Conservation (phyloP, 1,284 basidiomycete genomes). For the Mycosarcoma mackinlayi region DNA sequence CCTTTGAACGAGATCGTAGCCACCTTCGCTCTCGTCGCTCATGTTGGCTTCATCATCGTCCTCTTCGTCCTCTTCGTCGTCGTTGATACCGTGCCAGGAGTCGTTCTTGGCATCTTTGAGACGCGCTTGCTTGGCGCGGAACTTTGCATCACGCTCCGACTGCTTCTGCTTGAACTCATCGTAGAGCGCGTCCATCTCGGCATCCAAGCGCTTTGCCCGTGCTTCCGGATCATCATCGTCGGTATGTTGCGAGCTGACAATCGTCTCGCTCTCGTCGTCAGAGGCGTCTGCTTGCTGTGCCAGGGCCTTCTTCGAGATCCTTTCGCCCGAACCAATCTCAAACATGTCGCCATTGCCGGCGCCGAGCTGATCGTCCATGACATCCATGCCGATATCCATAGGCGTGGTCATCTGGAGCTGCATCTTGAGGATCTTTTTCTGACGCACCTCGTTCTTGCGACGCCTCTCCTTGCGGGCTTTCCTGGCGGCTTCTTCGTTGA, state of each 20-base stretch:
- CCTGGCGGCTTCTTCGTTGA: conserved; percentile 83
- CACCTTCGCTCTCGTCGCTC: conserved; percentile 71
- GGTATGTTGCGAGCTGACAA: conserved; percentile 74
- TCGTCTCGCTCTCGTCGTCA: conserved; percentile 70
- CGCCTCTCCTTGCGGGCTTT: conserved; percentile 82
- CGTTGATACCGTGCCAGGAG: conserved; percentile 65
- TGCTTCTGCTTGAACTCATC: conserved; percentile 85
- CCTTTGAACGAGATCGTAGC: conserved; percentile 79
- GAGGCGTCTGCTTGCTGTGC: conserved; percentile 71
- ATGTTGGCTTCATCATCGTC: conserved; percentile 68
- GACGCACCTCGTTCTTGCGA: conserved; percentile 87
- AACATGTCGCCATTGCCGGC: conserved; percentile 60
- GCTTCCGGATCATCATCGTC: conserved; percentile 71
- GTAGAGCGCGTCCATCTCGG: conserved; percentile 87
- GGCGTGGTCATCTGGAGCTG: conserved; percentile 98
- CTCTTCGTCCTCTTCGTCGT: conserved; percentile 57
- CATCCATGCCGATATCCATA: conserved; percentile 90
- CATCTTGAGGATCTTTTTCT: conserved; percentile 89
- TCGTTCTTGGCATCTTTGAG: conserved; percentile 74
- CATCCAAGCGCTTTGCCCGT: conserved; percentile 75
- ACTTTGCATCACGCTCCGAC: conserved; percentile 88
- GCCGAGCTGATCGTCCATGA: conserved; percentile 59
- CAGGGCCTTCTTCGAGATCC: conserved; percentile 25
- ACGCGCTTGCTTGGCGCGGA: conserved; percentile 84
- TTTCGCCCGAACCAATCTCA: conserved; percentile 53